A percentile compares a stretch with the other conserved stretches of the same genome.
Evolutionary conservation across 1,284 basidiomycete species (phyloP).

Genomic region (Retiboletus flavoniger): DNA sequence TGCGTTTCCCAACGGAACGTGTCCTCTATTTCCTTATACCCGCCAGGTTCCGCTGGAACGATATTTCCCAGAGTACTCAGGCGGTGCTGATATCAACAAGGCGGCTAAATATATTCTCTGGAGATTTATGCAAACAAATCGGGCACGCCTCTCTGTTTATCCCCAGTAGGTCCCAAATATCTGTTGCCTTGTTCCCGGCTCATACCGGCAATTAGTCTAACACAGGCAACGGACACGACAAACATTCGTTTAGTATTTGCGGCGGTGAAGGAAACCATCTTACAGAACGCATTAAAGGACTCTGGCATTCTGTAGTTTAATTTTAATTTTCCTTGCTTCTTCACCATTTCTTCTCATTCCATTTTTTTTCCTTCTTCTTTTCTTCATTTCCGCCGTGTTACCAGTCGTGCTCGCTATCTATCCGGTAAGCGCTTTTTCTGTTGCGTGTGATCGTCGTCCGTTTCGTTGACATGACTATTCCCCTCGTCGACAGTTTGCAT

Average conservation of each 20-base stretch:
- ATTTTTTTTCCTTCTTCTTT: neutral
- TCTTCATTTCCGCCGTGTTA: slow-evolving; percentile 5
- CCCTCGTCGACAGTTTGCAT: slow-evolving; percentile 25
- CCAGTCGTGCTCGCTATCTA: slow-evolving; percentile 24
- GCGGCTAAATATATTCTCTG: slow-evolving; percentile 97
- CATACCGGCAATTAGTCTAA: slow-evolving; percentile 48
- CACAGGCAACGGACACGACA: slow-evolving; percentile 77
- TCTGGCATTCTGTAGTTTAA: slow-evolving; percentile 63
- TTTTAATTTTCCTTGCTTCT: neutral
- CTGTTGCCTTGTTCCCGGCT: neutral
- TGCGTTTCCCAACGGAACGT: slow-evolving; percentile 18
- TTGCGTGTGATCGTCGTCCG: neutral
- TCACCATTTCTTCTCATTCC: too few relatives aligned
- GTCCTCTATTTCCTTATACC: neutral
- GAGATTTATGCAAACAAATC: slow-evolving; percentile 95
- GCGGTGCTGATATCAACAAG: slow-evolving; percentile 94
- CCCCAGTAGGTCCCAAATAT: slow-evolving; percentile 69
- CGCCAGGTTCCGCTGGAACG: slow-evolving; percentile 74
- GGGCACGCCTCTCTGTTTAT: slow-evolving; percentile 85
- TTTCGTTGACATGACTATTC: neutral
- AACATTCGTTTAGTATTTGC: slow-evolving; percentile 92
- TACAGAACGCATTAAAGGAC: slow-evolving; percentile 85
- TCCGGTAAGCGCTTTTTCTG: slow-evolving; percentile 19
- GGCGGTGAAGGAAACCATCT: slow-evolving; percentile 96
- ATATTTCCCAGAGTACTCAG: slow-evolving; percentile 95